A percentile compares a stretch with the other conserved stretches of the same genome.
Evolutionary conservation across 495 filamentous ascomycete genomes (phyloP).

Genomic region (Aspergillus carlsbadensis): DNA sequence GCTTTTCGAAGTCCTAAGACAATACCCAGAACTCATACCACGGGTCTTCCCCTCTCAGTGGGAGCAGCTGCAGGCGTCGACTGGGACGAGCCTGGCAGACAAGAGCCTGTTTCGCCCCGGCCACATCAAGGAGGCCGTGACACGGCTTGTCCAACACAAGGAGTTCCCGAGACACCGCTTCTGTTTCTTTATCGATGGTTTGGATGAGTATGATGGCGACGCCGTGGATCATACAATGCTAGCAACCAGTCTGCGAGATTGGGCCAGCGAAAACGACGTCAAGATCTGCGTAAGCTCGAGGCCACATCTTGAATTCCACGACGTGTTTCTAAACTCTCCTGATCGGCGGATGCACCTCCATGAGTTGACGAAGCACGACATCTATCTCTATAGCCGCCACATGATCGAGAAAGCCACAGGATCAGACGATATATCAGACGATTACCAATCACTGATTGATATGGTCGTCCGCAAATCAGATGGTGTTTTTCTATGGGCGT

Average conservation of each 20-base stretch:
- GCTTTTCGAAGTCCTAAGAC: constrained; percentile 35
- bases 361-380: not conserved
- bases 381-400: not conserved
- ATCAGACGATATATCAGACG: too few relatives aligned
- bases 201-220: not conserved
- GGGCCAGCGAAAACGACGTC: not conserved
- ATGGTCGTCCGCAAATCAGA: not conserved
- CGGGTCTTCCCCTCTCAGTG: constrained; percentile 14
- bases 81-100: not conserved
- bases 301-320: not conserved
- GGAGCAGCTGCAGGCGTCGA: not conserved
- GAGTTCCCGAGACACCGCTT: not conserved
- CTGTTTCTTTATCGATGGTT: constrained; percentile 7
- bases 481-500: not conserved
- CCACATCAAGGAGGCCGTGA: not conserved
- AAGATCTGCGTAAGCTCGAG: not conserved
- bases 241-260: not conserved
- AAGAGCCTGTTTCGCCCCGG: not conserved
- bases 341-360: not conserved
- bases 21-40: constrained; percentile 31
- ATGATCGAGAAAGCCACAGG: not conserved
- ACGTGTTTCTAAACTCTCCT: not conserved
- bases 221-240: not conserved
- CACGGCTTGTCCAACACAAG: constrained; percentile 4
- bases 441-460: not conserved